Evolutionary conservation across 805 yeast genomes (phyloP).

Genomic region (Schizosaccharomyces cryophilus): DNA sequence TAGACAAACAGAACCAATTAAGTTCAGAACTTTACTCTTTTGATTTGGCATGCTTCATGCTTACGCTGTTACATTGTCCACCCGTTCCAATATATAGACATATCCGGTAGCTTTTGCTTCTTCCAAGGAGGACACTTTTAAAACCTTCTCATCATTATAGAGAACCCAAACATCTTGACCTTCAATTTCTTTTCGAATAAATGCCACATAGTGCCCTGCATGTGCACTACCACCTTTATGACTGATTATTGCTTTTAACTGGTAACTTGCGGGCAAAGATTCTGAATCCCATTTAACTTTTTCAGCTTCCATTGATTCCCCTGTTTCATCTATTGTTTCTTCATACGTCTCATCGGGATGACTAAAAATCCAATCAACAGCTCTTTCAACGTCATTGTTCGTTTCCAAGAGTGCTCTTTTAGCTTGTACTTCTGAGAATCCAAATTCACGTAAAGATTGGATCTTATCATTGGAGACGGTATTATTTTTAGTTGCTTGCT

Average conservation of each 20-base stretch:
- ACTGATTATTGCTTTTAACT: constrained; percentile 43
- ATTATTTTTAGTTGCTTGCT: constrained; percentile 7
- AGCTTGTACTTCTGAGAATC: constrained; percentile 43
- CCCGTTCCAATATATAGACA: constrained; percentile 17
- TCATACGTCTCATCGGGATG: constrained; percentile 33
- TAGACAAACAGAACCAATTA: too few relatives aligned
- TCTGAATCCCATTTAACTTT: constrained; percentile 5
- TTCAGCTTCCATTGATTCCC: constrained; percentile 9
- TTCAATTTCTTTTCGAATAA: constrained; percentile 23
- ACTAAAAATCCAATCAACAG: constrained; percentile 77
- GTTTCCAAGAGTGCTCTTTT: constrained; percentile 34
- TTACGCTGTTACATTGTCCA: not conserved
- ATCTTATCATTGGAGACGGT: constrained; percentile 12
- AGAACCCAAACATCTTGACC: constrained; percentile 36
- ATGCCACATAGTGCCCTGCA: constrained; percentile 80
- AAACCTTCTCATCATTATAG: constrained; percentile 78
- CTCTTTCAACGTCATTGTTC: constrained; percentile 37
- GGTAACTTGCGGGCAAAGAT: constrained; percentile 19
- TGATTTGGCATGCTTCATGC: too few relatives aligned
- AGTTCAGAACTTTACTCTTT: too few relatives aligned
- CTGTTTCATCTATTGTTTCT: not conserved
- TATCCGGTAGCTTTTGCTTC: constrained; percentile 27
- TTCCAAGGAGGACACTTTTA: constrained; percentile 17
- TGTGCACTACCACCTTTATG: constrained; percentile 79
- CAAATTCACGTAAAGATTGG: constrained; percentile 41